Evolutionary conservation across 257 asterid species (phyloP).

Genomic region (Solanum rostratum): DNA sequence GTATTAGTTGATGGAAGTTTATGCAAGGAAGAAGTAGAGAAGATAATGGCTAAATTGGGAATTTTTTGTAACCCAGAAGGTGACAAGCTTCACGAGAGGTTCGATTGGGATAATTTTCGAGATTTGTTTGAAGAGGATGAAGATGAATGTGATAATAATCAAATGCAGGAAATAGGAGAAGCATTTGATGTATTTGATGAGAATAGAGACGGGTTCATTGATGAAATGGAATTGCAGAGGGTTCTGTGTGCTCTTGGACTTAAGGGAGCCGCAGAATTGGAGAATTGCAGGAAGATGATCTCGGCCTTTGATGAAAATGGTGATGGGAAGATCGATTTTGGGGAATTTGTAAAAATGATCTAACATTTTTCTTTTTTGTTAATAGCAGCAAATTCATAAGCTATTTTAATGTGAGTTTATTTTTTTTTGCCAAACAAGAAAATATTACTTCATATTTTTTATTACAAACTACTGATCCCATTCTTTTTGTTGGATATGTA

Average conservation of each 20-base stretch:
- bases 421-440: neutral
- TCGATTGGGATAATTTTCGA: neutral
- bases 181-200: constrained; percentile 15
- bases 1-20: neutral
- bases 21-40: constrained; percentile 3
- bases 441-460: neutral
- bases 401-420: neutral
- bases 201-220: constrained; percentile 20
- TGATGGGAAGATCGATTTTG: constrained; percentile 16
- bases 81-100: neutral
- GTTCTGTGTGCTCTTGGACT: constrained; percentile 8
- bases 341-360: constrained; percentile 3
- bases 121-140: constrained; percentile 3
- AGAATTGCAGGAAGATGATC: constrained; percentile 14
- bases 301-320: constrained; percentile 10
- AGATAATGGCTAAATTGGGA: neutral
- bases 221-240: constrained; percentile 3
- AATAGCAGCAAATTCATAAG: neutral
- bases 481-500: neutral
- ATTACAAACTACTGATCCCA: neutral
- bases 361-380: neutral
- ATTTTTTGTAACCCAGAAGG: neutral
- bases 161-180: constrained; percentile 5
- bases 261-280: constrained; percentile 5
- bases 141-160: neutral